phyloP scores from a whole-genome alignment of 352 stramenopile species.

The Sclerospora graminicola region DNA sequence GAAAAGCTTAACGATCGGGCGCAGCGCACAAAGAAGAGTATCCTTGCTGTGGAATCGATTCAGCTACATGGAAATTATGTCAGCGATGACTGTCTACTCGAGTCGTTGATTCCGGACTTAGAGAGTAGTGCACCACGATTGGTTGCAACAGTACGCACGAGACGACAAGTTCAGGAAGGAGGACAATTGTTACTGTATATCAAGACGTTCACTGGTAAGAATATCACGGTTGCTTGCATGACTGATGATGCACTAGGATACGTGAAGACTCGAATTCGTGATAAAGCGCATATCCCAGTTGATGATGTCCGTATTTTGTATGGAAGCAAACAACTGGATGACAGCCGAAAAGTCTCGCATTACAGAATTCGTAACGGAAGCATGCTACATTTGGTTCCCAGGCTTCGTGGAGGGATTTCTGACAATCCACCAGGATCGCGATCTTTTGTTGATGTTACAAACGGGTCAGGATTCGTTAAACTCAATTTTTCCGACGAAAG shows the following conservation, averaged over 20 bases:
- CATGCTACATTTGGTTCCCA: not conserved
- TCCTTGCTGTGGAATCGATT: not conserved
- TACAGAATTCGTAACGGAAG: not conserved
- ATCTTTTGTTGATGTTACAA: slow-evolving; percentile 20
- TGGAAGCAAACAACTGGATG: not conserved
- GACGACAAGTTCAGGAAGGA: too few species aligned
- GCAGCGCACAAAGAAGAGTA: not conserved
- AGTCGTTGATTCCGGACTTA: not conserved
- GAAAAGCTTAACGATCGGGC: not conserved
- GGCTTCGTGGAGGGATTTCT: not conserved
- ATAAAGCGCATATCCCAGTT: not conserved
- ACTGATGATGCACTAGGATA: slow-evolving; percentile 1
- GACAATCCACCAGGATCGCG: not conserved
- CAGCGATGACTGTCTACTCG: not conserved
- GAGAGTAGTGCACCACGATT: slow-evolving; percentile 1
- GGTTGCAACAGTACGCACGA: not conserved
- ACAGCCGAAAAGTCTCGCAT: not conserved
- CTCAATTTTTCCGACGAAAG: slow-evolving; percentile 3
- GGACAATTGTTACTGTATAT: slow-evolving; percentile 1
- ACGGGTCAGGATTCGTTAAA: slow-evolving; percentile 6
- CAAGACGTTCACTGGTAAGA: not conserved
- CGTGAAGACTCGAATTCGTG: slow-evolving; percentile 5
- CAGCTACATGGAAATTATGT: not conserved
- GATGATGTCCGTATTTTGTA: slow-evolving; percentile 2
- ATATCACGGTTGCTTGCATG: not conserved